Base-by-base conservation (phyloP, 2,329 filamentous ascomycete genomes). In the Coniella vitis region DNA sequence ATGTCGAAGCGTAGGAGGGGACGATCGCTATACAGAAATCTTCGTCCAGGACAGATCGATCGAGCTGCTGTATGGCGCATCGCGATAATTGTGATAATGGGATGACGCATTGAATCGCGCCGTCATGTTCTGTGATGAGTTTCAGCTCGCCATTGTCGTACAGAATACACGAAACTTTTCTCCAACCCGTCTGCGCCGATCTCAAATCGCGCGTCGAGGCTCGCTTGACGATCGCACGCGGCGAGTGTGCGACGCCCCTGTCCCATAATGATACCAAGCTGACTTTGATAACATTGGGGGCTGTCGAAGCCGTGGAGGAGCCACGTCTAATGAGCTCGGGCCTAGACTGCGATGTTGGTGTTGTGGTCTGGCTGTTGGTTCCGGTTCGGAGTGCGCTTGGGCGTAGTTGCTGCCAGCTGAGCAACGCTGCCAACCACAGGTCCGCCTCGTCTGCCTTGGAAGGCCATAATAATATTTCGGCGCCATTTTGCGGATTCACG, bases 21-120 rank as follows among this genome's bases (percentile, higher is more conserved):
- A 96, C 96, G 40, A 98, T 91, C 45, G 88, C 90, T 55, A 98
- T 87, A 69, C 90, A 97, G 61, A 87, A 93, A 52, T 96, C 89
- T 64, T 93, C 87, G 55, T 95, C 89, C 37, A 98, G 69, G 8
- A 98, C 91, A 4, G 90, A 95, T 45, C 83, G 81, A 65, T 97
- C 89, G 45, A 98, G 73, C 58, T 90, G 82, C 64, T 98, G 93
- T 45, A 98, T 84, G 8, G 91, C 89, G 63, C 86, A 93, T 47
- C 93, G 81, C 16, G 90, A 93, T 7, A 98, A 74, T 59, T 95
- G 88, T 12, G 89, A 87, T 4, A 98, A 74, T 59, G 95, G 89
- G 45, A 97, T 86, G 40, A 90, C 80, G 22, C 87, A 86, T 14
- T 97, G 75, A 8, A 94, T 75, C 0, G 83, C 81, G 40, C 86